These are phyloP conservation scores for Ceratobasidium sp. DNA, from an alignment of 1,284 basidiomycete genomes.

Conservation along the genomic window DNA sequence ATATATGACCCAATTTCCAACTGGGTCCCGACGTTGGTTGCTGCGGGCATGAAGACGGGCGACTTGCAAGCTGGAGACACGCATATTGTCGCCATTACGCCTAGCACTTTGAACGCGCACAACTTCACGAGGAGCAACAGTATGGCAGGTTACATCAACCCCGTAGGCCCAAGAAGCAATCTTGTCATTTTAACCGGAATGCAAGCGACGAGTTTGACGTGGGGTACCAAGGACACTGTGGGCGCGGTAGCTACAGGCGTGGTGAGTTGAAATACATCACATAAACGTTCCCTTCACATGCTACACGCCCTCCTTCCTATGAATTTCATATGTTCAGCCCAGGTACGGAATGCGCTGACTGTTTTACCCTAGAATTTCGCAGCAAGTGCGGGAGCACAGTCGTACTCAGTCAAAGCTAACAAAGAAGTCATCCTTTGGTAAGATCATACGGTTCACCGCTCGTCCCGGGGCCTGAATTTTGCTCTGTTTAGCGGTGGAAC, in stretches of 20 bases:
- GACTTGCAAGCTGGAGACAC: constrained; percentile 22
- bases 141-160: constrained; percentile 30
- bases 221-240: constrained; percentile 1
- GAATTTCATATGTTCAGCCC: too few relatives aligned
- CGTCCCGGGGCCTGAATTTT: background rate
- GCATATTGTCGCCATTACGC: constrained; percentile 17
- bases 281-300: too few relatives aligned
- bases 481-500: constrained; percentile 29
- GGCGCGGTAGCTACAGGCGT: constrained; percentile 26
- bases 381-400: constrained; percentile 13
- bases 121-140: constrained; percentile 37
- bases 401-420: constrained; percentile 51
- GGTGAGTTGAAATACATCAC: background rate
- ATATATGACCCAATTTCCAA: constrained; percentile 49
- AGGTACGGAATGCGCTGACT: background rate
- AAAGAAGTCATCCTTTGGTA: constrained; percentile 65
- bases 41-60: constrained; percentile 23
- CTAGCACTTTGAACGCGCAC: constrained; percentile 29
- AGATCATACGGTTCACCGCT: background rate
- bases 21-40: constrained; percentile 46
- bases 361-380: constrained; percentile 13
- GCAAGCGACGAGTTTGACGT: constrained; percentile 27
- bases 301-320: too few relatives aligned
- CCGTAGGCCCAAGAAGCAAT: constrained; percentile 12
- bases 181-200: constrained; percentile 28